Evolutionary conservation across 495 filamentous ascomycete species (phyloP).

Genomic region (Melanomma pulvis-pyrius): DNA sequence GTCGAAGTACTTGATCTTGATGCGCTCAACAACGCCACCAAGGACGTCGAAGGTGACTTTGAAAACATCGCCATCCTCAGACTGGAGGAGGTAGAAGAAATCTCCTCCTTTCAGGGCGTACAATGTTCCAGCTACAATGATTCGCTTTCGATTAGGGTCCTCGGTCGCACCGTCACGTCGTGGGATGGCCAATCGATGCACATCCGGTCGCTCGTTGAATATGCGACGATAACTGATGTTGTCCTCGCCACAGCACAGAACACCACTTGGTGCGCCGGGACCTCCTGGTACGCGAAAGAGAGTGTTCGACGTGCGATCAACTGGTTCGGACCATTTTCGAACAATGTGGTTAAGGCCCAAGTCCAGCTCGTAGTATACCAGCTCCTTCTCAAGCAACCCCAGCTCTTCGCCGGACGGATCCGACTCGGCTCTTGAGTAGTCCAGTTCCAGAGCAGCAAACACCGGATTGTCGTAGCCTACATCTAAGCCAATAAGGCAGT

Average conservation of each 20-base stretch:
- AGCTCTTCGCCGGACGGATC: constrained; percentile 85
- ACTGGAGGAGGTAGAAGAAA: constrained; percentile 96
- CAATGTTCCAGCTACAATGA: constrained; percentile 87
- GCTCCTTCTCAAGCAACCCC: constrained; percentile 78
- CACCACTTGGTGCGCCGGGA: constrained; percentile 89
- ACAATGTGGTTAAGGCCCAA: constrained; percentile 96
- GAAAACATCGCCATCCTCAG: constrained; percentile 95
- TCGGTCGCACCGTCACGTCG: constrained; percentile 83
- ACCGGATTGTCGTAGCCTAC: constrained; percentile 96
- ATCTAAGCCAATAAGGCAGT: constrained; percentile 82
- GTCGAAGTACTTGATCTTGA: constrained; percentile 98
- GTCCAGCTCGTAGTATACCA: constrained; percentile 97
- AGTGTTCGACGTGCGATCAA: constrained; percentile 85
- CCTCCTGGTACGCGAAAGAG: constrained; percentile 96
- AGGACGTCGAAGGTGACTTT: constrained; percentile 92
- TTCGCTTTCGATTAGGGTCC: constrained; percentile 86
- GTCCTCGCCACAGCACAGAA: constrained; percentile 92
- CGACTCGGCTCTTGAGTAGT: constrained; percentile 88
- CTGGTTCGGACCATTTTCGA: constrained; percentile 89
- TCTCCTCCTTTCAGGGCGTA: constrained; percentile 89
- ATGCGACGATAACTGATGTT: constrained; percentile 93
- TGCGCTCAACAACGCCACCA: constrained; percentile 66
- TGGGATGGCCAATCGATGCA: constrained; percentile 80
- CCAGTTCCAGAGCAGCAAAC: constrained; percentile 91
- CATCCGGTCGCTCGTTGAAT: constrained; percentile 71